Conservation (phyloP, 208 protist species). For the Wallacemonas rigidus region DNA sequence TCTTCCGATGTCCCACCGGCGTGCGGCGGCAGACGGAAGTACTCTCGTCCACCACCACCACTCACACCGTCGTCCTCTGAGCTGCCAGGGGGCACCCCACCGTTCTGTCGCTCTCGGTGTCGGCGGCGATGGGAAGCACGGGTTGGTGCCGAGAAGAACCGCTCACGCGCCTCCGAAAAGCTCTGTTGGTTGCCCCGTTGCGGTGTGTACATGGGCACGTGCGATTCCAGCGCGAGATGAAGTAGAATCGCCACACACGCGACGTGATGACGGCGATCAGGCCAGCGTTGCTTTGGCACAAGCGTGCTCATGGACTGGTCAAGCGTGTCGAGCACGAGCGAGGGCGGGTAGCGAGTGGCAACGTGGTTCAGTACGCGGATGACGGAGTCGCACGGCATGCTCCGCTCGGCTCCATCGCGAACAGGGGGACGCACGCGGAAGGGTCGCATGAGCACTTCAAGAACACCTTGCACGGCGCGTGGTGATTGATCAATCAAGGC, state of each 20-base stretch:
- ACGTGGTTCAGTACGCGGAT: constrained; percentile 73
- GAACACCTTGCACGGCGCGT: constrained; percentile 65
- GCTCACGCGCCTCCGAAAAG: constrained; percentile 27
- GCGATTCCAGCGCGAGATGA: constrained; percentile 71
- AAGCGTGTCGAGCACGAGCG: constrained; percentile 60
- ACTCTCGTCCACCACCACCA: constrained; percentile 15
- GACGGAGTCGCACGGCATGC: constrained; percentile 68
- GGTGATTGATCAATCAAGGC: constrained; percentile 61
- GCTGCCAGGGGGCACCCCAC: neutral
- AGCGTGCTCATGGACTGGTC: constrained; percentile 59
- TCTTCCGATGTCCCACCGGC: constrained; percentile 41
- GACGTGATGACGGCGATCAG: constrained; percentile 62
- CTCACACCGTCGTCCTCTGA: neutral
- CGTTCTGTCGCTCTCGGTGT: constrained; percentile 8
- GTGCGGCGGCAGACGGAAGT: constrained; percentile 10
- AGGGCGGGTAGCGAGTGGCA: constrained; percentile 43
- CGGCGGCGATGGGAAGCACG: neutral
- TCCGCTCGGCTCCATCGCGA: constrained; percentile 47
- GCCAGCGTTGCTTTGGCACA: constrained; percentile 69
- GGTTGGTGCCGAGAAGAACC: constrained; percentile 22
- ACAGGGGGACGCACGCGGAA: constrained; percentile 66
- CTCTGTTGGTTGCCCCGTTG: constrained; percentile 42
- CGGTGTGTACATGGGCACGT: constrained; percentile 52
- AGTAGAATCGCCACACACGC: constrained; percentile 70
- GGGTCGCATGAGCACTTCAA: constrained; percentile 73